Evolutionary conservation across 169 alveolate genomes (phyloP).

Genomic region (Perkinsus marinus): DNA sequence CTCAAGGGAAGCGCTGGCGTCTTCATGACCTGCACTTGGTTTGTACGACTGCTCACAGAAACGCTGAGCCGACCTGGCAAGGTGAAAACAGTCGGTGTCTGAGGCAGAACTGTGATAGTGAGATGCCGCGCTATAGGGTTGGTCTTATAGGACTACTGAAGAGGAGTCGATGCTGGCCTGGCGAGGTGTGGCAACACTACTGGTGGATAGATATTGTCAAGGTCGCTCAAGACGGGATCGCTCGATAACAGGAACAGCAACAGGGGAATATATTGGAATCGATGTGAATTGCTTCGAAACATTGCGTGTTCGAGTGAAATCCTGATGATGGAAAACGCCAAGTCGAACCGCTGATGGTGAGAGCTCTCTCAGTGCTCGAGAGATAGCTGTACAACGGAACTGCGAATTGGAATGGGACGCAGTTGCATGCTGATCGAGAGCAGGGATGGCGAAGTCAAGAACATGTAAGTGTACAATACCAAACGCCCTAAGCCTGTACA

Average conservation of each 20-base stretch:
- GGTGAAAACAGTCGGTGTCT: neutral
- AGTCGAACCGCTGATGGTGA: too few relatives aligned
- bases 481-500: neutral
- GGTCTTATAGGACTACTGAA: neutral
- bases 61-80: neutral
- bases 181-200: neutral
- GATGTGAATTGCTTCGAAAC: too few relatives aligned
- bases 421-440: too few relatives aligned
- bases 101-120: neutral
- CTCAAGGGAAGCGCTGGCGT: neutral
- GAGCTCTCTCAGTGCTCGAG: too few relatives aligned
- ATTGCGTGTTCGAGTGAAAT: too few relatives aligned
- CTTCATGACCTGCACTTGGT: neutral
- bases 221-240: neutral
- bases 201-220: neutral
- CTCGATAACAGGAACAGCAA: too few relatives aligned
- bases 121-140: neutral
- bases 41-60: neutral
- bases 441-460: too few relatives aligned
- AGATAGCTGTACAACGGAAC: neutral
- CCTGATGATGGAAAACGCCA: too few relatives aligned
- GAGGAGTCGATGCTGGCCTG: neutral
- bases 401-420: too few relatives aligned
- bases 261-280: too few relatives aligned
- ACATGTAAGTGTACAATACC: too few relatives aligned